Base-by-base conservation (phyloP, 2,329 filamentous ascomycete species). In the Dothideomycetes sp. region DNA sequence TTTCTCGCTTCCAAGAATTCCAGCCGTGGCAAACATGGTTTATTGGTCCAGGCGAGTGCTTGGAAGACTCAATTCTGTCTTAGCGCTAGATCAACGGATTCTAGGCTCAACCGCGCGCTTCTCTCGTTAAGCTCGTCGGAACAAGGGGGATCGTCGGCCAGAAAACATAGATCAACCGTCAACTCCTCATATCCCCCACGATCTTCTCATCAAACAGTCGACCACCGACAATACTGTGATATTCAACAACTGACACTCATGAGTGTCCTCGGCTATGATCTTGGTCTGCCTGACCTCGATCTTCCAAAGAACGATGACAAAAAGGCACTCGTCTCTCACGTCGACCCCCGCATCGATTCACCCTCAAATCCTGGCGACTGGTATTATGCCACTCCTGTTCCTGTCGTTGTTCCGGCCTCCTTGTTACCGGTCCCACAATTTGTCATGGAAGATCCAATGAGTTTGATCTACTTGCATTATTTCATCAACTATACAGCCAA, bases 401-500 rank as follows among this genome's bases (percentile, higher is more conserved):
- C 73, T 1, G 78, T 88, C 46, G 71, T 70, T 43, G 76, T 78
- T 17, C 69, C 74, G 3, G 71, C 71, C 45, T 67, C 66, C 37
- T 56, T 80, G 25, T 74, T 69, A 44, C 70, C 69, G 3, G 55
- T 81, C 17, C 76, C 77, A 4, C 51, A 63, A 4, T 63, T 73
- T 8, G 63, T 87, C 24, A 62, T 74, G 33, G 74, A 81, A 27
- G 88, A 85, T 50, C 81, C 78, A 1, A 89, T 89, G 75, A 89
- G 91, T 53, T 60, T 91, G 47, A 69, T 91, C 50, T 81, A 81
- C 51, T 81, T 80, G 48, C 76, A 82, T 54, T 76, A 80, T 51
- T 80, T 91, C 54, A 68, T 91, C 45, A 84, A 88, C 51, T 82
- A 91, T 58, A 91, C 84, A 3, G 82, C 83, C 4, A 74, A 76